Conservation (phyloP, 441 rosid species). For the Adansonia rubrostipa region DNA sequence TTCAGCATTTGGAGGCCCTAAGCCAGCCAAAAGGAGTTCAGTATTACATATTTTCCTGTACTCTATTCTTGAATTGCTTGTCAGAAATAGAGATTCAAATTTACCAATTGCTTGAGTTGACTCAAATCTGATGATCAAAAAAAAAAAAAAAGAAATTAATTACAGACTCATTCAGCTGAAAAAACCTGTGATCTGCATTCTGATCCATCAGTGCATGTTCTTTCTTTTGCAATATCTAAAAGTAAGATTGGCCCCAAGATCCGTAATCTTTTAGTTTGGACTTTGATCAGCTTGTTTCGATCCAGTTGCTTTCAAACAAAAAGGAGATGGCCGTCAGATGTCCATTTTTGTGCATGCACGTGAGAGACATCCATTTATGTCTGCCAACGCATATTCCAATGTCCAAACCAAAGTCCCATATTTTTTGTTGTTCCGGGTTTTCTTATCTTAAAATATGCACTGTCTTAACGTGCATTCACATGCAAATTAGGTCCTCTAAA, state of each 20-base stretch:
- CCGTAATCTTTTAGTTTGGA: slow-evolving; percentile 14
- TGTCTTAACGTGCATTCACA: slow-evolving; percentile 46
- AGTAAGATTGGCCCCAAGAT: neutral
- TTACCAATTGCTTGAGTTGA: neutral
- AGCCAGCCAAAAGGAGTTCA: too few relatives aligned
- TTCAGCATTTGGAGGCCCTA: too few relatives aligned
- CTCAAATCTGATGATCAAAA: neutral
- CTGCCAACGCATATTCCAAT: neutral
- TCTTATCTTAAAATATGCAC: slow-evolving; percentile 12
- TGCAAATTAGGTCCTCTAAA: slow-evolving; percentile 27
- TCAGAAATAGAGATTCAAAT: slow-evolving; percentile 2
- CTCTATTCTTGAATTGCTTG: too few relatives aligned
- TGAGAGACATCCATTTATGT: slow-evolving; percentile 1
- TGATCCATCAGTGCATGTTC: neutral
- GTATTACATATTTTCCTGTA: too few relatives aligned
- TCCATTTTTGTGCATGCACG: slow-evolving; percentile 10
- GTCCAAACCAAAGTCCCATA: neutral
- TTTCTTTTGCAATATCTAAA: neutral
- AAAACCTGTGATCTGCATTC: slow-evolving; percentile 8
- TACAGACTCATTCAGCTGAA: slow-evolving; percentile 1
- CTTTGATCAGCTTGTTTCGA: neutral
- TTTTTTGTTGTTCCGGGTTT: neutral
- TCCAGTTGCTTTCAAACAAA: slow-evolving; percentile 17
- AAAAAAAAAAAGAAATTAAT: neutral
- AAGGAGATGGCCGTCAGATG: neutral